phyloP scores from a whole-genome alignment of 2,329 filamentous ascomycete genomes.

The Cladosporium cucumerinum region DNA sequence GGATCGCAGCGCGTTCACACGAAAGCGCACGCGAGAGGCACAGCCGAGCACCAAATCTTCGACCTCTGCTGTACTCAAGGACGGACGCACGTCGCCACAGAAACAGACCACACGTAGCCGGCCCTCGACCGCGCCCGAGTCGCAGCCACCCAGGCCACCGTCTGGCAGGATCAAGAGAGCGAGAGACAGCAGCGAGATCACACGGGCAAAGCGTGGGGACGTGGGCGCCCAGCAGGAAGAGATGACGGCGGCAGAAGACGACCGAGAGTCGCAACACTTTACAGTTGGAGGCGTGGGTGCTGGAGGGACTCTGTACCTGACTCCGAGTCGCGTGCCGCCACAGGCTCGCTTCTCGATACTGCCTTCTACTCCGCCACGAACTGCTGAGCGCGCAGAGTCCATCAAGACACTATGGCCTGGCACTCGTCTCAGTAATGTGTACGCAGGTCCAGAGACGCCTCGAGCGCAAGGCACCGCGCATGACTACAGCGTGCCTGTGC shows the following conservation, averaged over 20 bases:
- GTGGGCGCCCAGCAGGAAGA: slow-evolving; percentile 1
- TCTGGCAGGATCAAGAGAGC: slow-evolving; percentile 24
- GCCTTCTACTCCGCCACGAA: slow-evolving; percentile 31
- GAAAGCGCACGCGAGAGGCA: slow-evolving; percentile 26
- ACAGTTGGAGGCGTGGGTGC: slow-evolving; percentile 47
- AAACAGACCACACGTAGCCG: neutral
- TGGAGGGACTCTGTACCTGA: slow-evolving; percentile 48
- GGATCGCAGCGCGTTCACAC: slow-evolving; percentile 26
- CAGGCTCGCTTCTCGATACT: slow-evolving; percentile 22
- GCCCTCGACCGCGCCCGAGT: slow-evolving; percentile 3
- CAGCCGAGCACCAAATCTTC: slow-evolving; percentile 22
- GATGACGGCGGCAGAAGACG: slow-evolving; percentile 19
- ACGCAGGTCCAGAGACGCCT: neutral
- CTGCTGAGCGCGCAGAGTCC: slow-evolving; percentile 22
- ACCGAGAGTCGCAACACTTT: slow-evolving; percentile 37
- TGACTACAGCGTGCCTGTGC: slow-evolving; percentile 21
- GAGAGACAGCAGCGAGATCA: slow-evolving; percentile 24
- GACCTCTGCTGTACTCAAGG: slow-evolving; percentile 9
- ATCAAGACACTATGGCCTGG: slow-evolving; percentile 15
- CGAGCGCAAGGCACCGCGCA: slow-evolving; percentile 7
- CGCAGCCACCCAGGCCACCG: neutral
- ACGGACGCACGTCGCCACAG: neutral
- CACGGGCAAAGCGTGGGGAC: slow-evolving; percentile 18
- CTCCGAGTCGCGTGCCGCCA: slow-evolving; percentile 35
- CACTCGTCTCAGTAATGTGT: neutral